These are phyloP conservation scores for Serendipita sp. DNA, from an alignment of 768 basidiomycete species.

Conservation along the genomic window DNA sequence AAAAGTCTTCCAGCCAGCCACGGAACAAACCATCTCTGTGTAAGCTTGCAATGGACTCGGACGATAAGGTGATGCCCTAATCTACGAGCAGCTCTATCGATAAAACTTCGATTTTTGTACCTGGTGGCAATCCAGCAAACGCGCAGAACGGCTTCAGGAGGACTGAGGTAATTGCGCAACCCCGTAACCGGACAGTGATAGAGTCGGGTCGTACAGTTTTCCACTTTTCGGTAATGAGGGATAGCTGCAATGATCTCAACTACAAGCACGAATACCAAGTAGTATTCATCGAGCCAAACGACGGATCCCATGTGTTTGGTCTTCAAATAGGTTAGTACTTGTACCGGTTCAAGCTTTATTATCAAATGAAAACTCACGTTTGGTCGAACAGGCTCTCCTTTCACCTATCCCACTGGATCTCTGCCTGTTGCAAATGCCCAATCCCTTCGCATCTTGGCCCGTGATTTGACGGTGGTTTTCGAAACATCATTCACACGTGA, in stretches of 20 bases:
- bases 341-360: no score
- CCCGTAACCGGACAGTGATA: conserved; percentile 20
- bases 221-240: conserved; percentile 11
- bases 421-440: conserved; percentile 29
- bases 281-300: conserved; percentile 44
- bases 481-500: conserved; percentile 9
- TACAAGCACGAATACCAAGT: conserved; percentile 12
- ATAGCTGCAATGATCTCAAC: conserved; percentile 8
- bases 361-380: neutral
- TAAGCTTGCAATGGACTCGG: neutral
- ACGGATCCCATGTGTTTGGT: conserved; percentile 44
- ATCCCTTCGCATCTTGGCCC: conserved; percentile 39
- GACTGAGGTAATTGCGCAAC: conserved; percentile 11
- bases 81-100: conserved; percentile 34
- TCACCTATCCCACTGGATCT: conserved; percentile 25
- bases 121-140: conserved; percentile 12
- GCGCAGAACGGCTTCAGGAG: conserved; percentile 11
- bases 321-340: conserved; percentile 34
- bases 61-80: neutral
- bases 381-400: conserved; percentile 5
- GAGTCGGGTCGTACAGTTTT: conserved; percentile 11
- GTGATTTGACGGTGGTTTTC: conserved; percentile 18
- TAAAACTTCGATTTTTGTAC: conserved; percentile 13
- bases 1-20: conserved; percentile 16
- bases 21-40: conserved; percentile 32